Evolutionary conservation across 139 green algal species (phyloP).

Genomic region (Zygnema cylindricum): DNA sequence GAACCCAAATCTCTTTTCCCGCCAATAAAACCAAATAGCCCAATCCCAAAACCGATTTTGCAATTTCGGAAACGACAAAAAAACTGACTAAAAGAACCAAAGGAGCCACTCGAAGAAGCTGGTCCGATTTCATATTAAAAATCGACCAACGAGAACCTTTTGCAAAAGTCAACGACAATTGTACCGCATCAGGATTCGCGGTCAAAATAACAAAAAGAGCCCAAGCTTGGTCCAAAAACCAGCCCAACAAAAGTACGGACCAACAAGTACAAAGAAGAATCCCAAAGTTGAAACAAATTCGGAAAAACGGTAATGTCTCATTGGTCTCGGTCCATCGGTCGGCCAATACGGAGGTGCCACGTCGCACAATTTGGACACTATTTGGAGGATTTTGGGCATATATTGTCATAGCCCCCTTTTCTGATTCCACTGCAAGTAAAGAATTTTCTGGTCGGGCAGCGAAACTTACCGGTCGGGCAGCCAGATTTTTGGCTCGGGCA

Average conservation of each 20-base stretch:
- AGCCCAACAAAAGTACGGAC: background rate
- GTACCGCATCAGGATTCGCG: background rate
- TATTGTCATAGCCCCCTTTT: too few relatives aligned
- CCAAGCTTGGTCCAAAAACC: background rate
- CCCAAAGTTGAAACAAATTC: background rate
- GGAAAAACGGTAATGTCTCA: background rate
- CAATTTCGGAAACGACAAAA: background rate
- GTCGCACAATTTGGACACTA: too few relatives aligned
- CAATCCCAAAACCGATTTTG: background rate
- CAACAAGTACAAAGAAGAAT: background rate
- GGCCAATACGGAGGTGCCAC: too few relatives aligned
- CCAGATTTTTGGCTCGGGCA: too few relatives aligned
- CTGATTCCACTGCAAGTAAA: too few relatives aligned
- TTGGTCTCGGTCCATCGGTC: too few relatives aligned
- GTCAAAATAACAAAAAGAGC: background rate
- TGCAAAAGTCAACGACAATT: background rate
- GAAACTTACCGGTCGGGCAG: too few relatives aligned
- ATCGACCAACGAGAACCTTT: background rate
- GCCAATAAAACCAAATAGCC: background rate
- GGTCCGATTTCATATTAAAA: background rate
- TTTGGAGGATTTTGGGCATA: too few relatives aligned
- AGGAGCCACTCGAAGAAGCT: background rate
- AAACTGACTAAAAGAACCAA: background rate
- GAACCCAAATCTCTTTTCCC: background rate
- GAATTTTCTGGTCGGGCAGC: too few relatives aligned